These are phyloP conservation scores for Pistacia integerrima DNA, from an alignment of 345 rosid species.

Conservation along the genomic window DNA sequence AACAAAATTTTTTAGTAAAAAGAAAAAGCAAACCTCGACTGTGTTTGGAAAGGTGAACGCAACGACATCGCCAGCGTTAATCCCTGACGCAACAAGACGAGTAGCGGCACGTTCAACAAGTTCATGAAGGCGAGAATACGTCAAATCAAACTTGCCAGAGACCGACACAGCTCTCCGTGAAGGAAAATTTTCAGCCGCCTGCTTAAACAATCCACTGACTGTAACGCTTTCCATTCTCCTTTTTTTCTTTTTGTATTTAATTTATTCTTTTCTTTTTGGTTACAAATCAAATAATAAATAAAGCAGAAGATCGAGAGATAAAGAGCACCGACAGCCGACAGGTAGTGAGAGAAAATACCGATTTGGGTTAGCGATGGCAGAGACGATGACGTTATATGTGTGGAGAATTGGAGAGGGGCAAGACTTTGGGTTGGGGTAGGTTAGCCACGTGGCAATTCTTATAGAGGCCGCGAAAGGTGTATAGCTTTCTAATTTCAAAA, in stretches of 20 bases:
- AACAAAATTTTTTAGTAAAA: not conserved
- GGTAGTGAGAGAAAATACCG: not conserved
- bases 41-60: constrained; percentile 64
- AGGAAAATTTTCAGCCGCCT: constrained; percentile 46
- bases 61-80: constrained; percentile 57
- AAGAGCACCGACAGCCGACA: not conserved
- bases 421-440: not conserved
- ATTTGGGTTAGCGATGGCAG: not conserved
- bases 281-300: too few relatives aligned
- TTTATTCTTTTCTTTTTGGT: not conserved
- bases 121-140: constrained; percentile 52
- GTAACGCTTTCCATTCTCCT: constrained; percentile 41
- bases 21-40: constrained; percentile 29
- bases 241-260: not conserved
- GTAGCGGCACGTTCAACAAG: constrained; percentile 53
- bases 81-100: constrained; percentile 46
- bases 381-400: not conserved
- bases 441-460: not conserved
- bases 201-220: constrained; percentile 43
- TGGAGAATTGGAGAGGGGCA: not conserved
- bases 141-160: constrained; percentile 55
- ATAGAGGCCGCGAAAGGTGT: not conserved
- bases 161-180: constrained; percentile 46
- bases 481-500: not conserved
- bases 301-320: not conserved